Base-by-base conservation (phyloP, 2,329 filamentous ascomycete species). In the Alternaria arborescens region DNA sequence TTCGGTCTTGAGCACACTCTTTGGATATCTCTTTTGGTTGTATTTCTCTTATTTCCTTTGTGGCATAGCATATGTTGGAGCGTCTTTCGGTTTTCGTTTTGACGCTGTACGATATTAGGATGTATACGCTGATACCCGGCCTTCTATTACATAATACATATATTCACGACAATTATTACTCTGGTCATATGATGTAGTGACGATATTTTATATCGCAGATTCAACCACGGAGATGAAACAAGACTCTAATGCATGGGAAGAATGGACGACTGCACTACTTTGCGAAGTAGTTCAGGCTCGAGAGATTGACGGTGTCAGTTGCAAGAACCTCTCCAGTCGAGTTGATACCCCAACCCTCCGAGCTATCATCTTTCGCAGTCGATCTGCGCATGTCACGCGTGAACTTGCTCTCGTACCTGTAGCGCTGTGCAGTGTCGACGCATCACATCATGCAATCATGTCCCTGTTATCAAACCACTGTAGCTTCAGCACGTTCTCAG, bases 141-240 rank as follows among this genome's bases (percentile, higher is more conserved):
- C 1, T 24, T 48, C 24, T 8, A n/a, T 36, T 36, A 2, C 14
- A 5, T 22, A 48, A 48, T 48, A 18, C 12, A 36, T 0, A 5
- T n/a, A 0, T 43, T 42, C 22, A 24, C 1, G 22, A 5, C 5
- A 5, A 16, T 0, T 42, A 8, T 2, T 14, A 4, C 0, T 0
- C 4, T 0, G 12, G 14, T 12, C 32, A 3, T 36, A 0, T 6
- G 12, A 1, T 14, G 1, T 8, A 14, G 32, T 5, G 32, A 16
- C 3, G 0, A 36, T 8, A 36, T 14, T 0, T 10, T 3, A 7
- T 0, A 6, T 34, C 16, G 12, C 12, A 16, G 5, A 14, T 32
- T 1, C 0, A 32, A 0, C 30, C 1, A 32, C 30, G 11, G 12
- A 12, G 32, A 34, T 14, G 0, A 34, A 34, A 3, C 0, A 36